Conservation (phyloP, 2,329 filamentous ascomycete genomes). For the Trichoderma afroharzianum region DNA sequence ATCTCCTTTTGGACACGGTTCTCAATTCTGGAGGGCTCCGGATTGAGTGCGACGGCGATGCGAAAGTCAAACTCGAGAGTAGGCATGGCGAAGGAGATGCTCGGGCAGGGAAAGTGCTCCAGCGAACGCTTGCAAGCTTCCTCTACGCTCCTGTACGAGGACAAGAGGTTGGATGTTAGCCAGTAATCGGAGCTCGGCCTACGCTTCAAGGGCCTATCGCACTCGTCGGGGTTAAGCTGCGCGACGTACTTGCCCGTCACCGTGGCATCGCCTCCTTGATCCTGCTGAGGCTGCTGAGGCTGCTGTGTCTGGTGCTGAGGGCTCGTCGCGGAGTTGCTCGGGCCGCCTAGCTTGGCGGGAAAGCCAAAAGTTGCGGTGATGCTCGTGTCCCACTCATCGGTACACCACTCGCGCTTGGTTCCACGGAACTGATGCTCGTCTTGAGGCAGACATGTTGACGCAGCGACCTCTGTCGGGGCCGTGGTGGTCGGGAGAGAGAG, state of each 20-base stretch:
- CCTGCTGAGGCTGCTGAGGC: slow-evolving; percentile 8
- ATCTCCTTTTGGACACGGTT: slow-evolving; percentile 45
- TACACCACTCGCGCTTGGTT: slow-evolving; percentile 19
- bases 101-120: slow-evolving; percentile 41
- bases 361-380: slow-evolving; percentile 21
- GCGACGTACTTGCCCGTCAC: slow-evolving; percentile 17
- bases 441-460: slow-evolving; percentile 25
- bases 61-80: slow-evolving; percentile 48
- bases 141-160: slow-evolving; percentile 31
- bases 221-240: slow-evolving; percentile 4
- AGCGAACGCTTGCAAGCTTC: slow-evolving; percentile 38
- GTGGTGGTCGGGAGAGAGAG: slow-evolving; percentile 32
- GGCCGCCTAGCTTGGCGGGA: not conserved
- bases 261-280: slow-evolving; percentile 9
- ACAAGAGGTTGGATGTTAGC: slow-evolving; percentile 20
- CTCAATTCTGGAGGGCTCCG: slow-evolving; percentile 42
- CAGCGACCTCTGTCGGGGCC: slow-evolving; percentile 30
- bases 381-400: slow-evolving; percentile 31
- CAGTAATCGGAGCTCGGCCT: slow-evolving; percentile 4
- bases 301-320: slow-evolving; percentile 8
- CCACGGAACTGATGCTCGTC: slow-evolving; percentile 21
- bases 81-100: slow-evolving; percentile 43
- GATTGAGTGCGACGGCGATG: slow-evolving; percentile 45
- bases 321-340: slow-evolving; percentile 9
- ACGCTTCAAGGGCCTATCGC: slow-evolving; percentile 5